These are phyloP conservation scores for Thielaviopsis punctulata DNA, from an alignment of 2,329 filamentous ascomycete species.

Conservation along the genomic window DNA sequence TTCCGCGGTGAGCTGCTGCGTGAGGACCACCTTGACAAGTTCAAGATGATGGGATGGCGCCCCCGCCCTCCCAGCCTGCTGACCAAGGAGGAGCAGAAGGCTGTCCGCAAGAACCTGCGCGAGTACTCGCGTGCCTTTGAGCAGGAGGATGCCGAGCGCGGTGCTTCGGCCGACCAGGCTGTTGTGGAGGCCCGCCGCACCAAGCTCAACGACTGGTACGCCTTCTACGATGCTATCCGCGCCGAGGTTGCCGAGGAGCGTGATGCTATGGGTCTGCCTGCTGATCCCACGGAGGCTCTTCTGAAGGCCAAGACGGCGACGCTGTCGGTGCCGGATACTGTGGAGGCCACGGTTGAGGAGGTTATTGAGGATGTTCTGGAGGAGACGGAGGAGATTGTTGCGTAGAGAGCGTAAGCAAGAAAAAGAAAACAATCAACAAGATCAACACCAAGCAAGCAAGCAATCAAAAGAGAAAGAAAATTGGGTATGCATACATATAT, in stretches of 20 bases:
- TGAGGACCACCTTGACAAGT: constrained; percentile 86
- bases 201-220: constrained; percentile 74
- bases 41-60: constrained; percentile 95
- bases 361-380: constrained; percentile 69
- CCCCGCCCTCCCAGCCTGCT: constrained; percentile 83
- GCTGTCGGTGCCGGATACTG: constrained; percentile 42
- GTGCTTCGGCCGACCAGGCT: constrained; percentile 82
- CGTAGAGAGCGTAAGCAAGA: constrained; percentile 15
- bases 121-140: constrained; percentile 94
- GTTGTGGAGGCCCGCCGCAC: constrained; percentile 76
- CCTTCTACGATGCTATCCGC: constrained; percentile 62
- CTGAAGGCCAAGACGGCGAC: constrained; percentile 37
- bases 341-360: constrained; percentile 56
- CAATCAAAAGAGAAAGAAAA: not conserved
- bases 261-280: constrained; percentile 46
- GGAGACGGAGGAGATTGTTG: constrained; percentile 65
- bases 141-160: constrained; percentile 83
- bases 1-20: constrained; percentile 81
- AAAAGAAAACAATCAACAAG: not conserved
- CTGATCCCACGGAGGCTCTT: constrained; percentile 44
- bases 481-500: not conserved
- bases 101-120: constrained; percentile 92
- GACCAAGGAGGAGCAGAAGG: constrained; percentile 91
- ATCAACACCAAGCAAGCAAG: not conserved
- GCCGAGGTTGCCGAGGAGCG: constrained; percentile 58